Evolutionary conservation across 2,329 filamentous ascomycete genomes (phyloP), one percentile per base, ranked within the genome.

Genomic region (Aspergillus ochraceus): DNA sequence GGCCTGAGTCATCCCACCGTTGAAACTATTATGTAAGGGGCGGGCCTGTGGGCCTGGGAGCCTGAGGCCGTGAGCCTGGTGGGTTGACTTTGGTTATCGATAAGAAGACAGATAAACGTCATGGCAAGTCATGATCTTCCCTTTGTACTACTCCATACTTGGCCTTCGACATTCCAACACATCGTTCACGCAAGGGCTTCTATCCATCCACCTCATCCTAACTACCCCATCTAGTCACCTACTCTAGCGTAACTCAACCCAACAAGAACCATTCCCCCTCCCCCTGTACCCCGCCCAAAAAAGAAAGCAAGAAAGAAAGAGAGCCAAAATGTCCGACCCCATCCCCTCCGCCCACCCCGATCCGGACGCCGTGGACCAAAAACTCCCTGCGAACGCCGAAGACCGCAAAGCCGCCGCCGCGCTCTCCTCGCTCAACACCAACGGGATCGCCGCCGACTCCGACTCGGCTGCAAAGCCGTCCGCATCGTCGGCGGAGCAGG

Each of bases 401-500:
- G 80, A 81, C 68, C 80, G 80, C 66, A 81, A 80, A 70, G 79
- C 80, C 11, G 80, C 80, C 19, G 80, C 79, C 14, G 80, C 80
- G 9, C 78, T 82, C 53, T 80, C 78, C 60, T 74, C 80, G 39
- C 76, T 82, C 42, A 76, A 80, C 61, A 71, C 73, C 12, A 78
- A 74, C 56, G 76, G 74, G 52, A 74, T 78, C 54, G 72, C 68
- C 6, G 70, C 76, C 10, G 74, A 75, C 30, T 64, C 67, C 12
- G 71, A 71, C 47, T 60, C 61, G 11, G 62, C 68, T n/a, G 55
- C 67, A 1, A 70, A 74, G 52, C 69, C 68, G 14, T 72, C 75
- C 1, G 71, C 74, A 1, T 68, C 68, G 14, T 68, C 68, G 14
- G 74, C 74, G 0, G 78, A 81, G 42, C 80, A 81, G 60, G 79